Evolutionary conservation across 805 yeast species (phyloP).

Genomic region (Candida namnaoensis): DNA sequence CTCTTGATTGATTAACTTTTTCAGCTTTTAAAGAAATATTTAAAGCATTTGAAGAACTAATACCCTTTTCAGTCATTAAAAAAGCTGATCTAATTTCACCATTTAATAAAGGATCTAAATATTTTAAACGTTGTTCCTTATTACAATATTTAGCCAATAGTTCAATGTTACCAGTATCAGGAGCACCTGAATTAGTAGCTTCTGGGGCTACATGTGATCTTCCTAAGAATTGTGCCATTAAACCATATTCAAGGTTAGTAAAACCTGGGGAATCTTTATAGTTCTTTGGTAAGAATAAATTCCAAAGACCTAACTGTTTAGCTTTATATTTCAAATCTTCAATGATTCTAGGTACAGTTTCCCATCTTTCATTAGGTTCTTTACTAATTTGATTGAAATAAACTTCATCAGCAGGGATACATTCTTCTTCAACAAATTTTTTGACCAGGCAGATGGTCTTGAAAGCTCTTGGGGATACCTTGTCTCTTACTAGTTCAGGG

Average conservation of each 20-base stretch:
- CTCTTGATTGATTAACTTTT: conserved; percentile 25
- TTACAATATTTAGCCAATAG: conserved; percentile 28
- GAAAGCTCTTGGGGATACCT: conserved; percentile 24
- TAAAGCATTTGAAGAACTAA: conserved; percentile 54
- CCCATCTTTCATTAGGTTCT: conserved; percentile 39
- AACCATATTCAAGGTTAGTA: conserved; percentile 54
- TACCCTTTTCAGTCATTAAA: conserved; percentile 55
- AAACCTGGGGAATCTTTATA: conserved; percentile 45
- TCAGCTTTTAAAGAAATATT: conserved; percentile 43
- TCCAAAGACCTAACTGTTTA: conserved; percentile 46
- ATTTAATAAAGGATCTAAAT: conserved; percentile 43
- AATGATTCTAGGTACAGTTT: conserved; percentile 33
- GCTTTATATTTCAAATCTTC: conserved; percentile 48
- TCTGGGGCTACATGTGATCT: conserved; percentile 46
- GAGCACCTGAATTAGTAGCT: conserved; percentile 52
- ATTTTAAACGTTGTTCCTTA: conserved; percentile 34
- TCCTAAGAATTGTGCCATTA: conserved; percentile 59
- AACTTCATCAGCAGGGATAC: conserved; percentile 46
- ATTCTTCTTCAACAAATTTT: conserved; percentile 46
- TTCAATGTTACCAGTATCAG: conserved; percentile 56
- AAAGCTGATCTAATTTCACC: conserved; percentile 55
- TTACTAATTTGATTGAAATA: conserved; percentile 29
- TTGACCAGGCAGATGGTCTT: conserved; percentile 27
- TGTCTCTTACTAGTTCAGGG: conserved; percentile 25
- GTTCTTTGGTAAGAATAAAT: conserved; percentile 42